These are phyloP conservation scores for Mortierella sp. DNA, from an alignment of 371 early-diverging fungal genomes.

Conservation along the genomic window DNA sequence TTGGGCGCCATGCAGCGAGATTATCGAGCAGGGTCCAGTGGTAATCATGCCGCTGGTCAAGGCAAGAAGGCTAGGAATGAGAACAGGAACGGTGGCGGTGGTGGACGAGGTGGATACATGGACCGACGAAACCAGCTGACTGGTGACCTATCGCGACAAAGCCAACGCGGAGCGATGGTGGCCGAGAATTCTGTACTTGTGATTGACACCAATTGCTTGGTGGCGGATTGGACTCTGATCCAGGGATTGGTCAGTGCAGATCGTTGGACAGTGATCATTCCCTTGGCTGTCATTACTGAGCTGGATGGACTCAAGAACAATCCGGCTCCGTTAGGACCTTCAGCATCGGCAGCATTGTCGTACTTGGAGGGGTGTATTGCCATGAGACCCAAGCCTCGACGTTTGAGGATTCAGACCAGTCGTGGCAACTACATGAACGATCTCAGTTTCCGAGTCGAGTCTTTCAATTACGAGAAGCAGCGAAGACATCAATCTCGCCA, in stretches of 20 bases:
- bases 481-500: constrained; percentile 18
- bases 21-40: constrained; percentile 10
- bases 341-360: constrained; percentile 62
- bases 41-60: not conserved
- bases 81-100: not conserved
- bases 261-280: constrained; percentile 70
- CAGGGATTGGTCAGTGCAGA: constrained; percentile 61
- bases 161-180: constrained; percentile 23
- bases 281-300: constrained; percentile 73
- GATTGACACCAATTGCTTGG: constrained; percentile 76
- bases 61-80: constrained; percentile 13
- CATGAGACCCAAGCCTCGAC: constrained; percentile 37
- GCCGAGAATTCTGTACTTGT: constrained; percentile 67
- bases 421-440: constrained; percentile 73
- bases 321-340: constrained; percentile 63
- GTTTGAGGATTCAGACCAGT: constrained; percentile 69
- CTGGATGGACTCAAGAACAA: constrained; percentile 70
- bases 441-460: constrained; percentile 71
- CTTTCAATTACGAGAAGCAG: constrained; percentile 62
- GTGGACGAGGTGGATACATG: constrained; percentile 9
- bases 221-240: constrained; percentile 67
- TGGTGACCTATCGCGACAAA: constrained; percentile 18
- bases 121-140: constrained; percentile 30
- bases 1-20: constrained; percentile 21
- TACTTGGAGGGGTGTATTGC: constrained; percentile 62